These are phyloP conservation scores for Fonsecaea pugnacius DNA, from an alignment of 2,329 filamentous ascomycete genomes.

Conservation along the genomic window DNA sequence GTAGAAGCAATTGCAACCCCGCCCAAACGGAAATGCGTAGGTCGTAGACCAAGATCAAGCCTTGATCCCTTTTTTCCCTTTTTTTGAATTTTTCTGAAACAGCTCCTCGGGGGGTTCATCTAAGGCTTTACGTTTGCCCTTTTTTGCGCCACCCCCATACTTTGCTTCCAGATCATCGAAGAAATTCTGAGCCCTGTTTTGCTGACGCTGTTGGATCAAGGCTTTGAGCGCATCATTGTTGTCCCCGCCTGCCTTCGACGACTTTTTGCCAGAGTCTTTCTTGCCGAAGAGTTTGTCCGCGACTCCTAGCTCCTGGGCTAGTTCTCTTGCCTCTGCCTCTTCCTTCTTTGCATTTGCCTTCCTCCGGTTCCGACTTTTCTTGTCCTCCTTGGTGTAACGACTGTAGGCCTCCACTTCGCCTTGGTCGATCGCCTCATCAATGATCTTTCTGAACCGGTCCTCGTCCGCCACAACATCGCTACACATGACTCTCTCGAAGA, in stretches of 20 bases:
- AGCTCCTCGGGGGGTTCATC: constrained; percentile 68
- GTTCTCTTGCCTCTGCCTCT: constrained; percentile 72
- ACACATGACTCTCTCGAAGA: constrained; percentile 86
- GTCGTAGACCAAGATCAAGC: constrained; percentile 7
- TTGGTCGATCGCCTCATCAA: constrained; percentile 76
- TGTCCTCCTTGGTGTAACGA: constrained; percentile 74
- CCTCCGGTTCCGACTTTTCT: constrained; percentile 64
- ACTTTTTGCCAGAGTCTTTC: constrained; percentile 53
- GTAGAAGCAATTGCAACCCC: constrained; percentile 1
- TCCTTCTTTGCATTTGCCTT: constrained; percentile 68
- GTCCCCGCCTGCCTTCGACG: constrained; percentile 50
- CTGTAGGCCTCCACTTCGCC: constrained; percentile 69
- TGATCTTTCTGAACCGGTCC: constrained; percentile 77
- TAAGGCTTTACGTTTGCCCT: constrained; percentile 53
- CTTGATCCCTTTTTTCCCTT: constrained; percentile 30
- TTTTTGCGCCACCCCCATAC: constrained; percentile 55
- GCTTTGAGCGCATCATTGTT: constrained; percentile 64
- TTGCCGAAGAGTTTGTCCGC: constrained; percentile 69
- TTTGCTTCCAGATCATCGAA: constrained; percentile 77
- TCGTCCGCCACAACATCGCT: constrained; percentile 84
- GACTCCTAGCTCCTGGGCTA: constrained; percentile 74
- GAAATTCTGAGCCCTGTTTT: constrained; percentile 62
- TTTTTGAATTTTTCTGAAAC: constrained; percentile 54
- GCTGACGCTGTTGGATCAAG: constrained; percentile 47
- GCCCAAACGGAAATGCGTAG: not conserved